Conservation (phyloP, 192 early-diverging fungal species). For the Coemansia sp. region DNA sequence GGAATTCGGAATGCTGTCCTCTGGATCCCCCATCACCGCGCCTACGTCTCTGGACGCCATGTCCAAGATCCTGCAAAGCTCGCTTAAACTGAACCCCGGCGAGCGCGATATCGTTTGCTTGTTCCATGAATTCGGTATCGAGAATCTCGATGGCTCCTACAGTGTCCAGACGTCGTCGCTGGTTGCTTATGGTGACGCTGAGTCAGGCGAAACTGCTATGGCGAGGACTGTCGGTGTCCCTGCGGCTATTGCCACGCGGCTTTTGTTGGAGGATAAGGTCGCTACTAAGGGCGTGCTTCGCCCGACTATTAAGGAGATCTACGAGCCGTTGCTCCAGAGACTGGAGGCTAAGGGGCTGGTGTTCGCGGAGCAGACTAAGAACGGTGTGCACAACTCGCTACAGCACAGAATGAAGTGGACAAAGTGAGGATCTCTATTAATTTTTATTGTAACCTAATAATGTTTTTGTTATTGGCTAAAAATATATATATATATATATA, state of each 20-base stretch:
- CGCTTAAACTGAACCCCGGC: constrained; percentile 70
- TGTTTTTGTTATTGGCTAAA: no score
- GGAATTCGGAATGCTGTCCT: constrained; percentile 53
- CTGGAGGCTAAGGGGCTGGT: constrained; percentile 65
- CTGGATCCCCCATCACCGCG: constrained; percentile 10
- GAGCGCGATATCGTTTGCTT: constrained; percentile 94
- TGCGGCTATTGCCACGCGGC: constrained; percentile 73
- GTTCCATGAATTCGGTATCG: constrained; percentile 93
- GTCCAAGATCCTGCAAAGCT: constrained; percentile 74
- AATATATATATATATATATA: no score
- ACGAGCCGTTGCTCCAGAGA: constrained; percentile 68
- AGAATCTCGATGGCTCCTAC: constrained; percentile 62
- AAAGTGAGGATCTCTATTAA: not conserved
- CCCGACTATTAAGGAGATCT: constrained; percentile 70
- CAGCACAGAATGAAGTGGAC: constrained; percentile 45
- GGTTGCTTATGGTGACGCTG: constrained; percentile 62
- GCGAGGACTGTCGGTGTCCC: constrained; percentile 81
- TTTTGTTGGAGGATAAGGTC: constrained; percentile 60
- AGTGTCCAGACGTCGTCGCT: constrained; percentile 70
- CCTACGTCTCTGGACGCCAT: constrained; percentile 79
- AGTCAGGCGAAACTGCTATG: constrained; percentile 72
- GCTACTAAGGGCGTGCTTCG: constrained; percentile 64
- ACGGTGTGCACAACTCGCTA: constrained; percentile 38
- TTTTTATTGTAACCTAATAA: no score
- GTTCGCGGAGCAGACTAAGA: constrained; percentile 58